Conservation (phyloP, 2,329 filamentous ascomycete species). For the Monosporascus sp. region DNA sequence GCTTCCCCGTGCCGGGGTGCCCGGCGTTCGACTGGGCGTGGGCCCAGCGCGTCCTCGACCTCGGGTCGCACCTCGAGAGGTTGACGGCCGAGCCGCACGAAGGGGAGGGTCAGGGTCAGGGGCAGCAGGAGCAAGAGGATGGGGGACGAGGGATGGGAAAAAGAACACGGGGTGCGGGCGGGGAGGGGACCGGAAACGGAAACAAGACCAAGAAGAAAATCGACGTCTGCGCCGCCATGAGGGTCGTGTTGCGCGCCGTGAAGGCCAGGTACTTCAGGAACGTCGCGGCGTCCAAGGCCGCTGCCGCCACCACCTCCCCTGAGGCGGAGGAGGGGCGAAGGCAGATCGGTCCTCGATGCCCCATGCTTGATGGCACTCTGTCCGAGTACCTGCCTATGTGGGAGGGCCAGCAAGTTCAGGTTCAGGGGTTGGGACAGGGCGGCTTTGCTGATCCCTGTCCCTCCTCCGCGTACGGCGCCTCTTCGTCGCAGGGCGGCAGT, state of each 20-base stretch:
- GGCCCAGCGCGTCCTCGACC: conserved; percentile 34
- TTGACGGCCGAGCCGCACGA: conserved; percentile 24
- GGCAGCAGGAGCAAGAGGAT: not conserved
- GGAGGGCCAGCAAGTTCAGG: conserved; percentile 31
- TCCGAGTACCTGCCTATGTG: conserved; percentile 41
- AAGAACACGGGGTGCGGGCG: not conserved
- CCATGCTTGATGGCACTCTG: conserved; percentile 47
- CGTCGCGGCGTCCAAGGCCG: conserved; percentile 28
- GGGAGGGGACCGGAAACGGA: conserved; percentile 6
- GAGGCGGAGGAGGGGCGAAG: conserved; percentile 10
- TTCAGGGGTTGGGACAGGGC: not conserved
- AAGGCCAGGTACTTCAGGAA: conserved; percentile 40
- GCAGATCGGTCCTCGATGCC: conserved; percentile 28
- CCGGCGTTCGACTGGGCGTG: conserved; percentile 32
- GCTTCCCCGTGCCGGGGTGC: conserved; percentile 36
- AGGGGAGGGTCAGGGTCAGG: conserved; percentile 2
- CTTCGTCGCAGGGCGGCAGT: conserved; percentile 3
- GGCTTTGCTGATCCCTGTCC: no score
- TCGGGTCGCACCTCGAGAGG: conserved; percentile 33
- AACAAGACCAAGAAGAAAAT: conserved; percentile 22
- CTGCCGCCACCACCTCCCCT: conserved; percentile 7
- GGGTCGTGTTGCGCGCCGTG: conserved; percentile 41
- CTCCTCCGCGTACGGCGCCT: not conserved
- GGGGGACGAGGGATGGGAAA: conserved; percentile 7
- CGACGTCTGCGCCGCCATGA: conserved; percentile 40